A percentile compares a stretch with the other conserved stretches of the same genome.
These are phyloP conservation scores for Chrysanthemum lavandulifolium DNA, from an alignment of 129 eudicot genomes.

Conservation along the genomic window DNA sequence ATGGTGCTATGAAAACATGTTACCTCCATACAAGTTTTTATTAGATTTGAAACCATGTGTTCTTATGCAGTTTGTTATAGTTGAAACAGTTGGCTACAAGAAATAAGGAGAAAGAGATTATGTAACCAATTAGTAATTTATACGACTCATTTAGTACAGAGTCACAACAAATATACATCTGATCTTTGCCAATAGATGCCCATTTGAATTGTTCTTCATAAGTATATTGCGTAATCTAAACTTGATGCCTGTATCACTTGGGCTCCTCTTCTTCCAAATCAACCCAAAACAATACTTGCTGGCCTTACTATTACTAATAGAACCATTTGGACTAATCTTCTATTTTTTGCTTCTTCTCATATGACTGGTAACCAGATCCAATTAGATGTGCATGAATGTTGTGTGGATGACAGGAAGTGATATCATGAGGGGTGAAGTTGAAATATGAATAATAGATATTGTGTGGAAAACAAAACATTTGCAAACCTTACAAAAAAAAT, in stretches of 20 bases:
- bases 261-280: conserved; percentile 58
- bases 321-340: conserved; percentile 2
- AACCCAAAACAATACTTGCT: conserved; percentile 56
- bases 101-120: too few species aligned
- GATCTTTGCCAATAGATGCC: conserved; percentile 27
- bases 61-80: too few species aligned
- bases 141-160: background rate
- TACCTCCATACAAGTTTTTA: too few species aligned
- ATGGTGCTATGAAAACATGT: too few species aligned
- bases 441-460: too few species aligned
- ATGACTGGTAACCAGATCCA: conserved; percentile 32
- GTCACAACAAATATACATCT: conserved; percentile 78
- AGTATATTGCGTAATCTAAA: conserved; percentile 60
- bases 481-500: too few species aligned
- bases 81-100: too few species aligned
- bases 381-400: too few species aligned
- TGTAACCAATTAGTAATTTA: conserved; percentile 1
- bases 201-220: conserved; percentile 50
- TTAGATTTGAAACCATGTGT: too few species aligned
- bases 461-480: too few species aligned
- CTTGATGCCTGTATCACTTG: conserved; percentile 59
- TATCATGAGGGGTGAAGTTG: too few species aligned
- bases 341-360: conserved; percentile 36
- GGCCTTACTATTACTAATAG: conserved; percentile 5
- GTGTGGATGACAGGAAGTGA: too few species aligned